Conservation (phyloP, 441 rosid genomes). For the Arabidopsis lyrata region DNA sequence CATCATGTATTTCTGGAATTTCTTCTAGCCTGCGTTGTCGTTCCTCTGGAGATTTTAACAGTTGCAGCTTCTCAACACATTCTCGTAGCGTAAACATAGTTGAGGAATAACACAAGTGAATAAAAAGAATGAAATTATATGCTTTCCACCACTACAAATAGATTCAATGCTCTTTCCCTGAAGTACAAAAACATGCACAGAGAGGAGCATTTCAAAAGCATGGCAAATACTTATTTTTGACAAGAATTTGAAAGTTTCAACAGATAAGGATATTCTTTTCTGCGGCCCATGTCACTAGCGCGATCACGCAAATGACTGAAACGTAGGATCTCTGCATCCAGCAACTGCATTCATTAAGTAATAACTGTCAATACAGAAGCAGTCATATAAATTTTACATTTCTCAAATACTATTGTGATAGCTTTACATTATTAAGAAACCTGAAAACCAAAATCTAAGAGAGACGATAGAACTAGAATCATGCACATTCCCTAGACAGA, state of each 20-base stretch:
- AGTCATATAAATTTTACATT: neutral
- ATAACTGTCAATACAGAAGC: constrained; percentile 21
- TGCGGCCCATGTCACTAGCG: constrained; percentile 91
- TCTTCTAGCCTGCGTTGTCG: constrained; percentile 92
- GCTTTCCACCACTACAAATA: constrained; percentile 23
- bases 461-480: constrained; percentile 29
- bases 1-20: constrained; percentile 87
- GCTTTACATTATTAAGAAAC: constrained; percentile 5
- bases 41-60: constrained; percentile 89
- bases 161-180: constrained; percentile 13
- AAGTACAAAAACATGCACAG: constrained; percentile 27
- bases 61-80: constrained; percentile 96
- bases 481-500: constrained; percentile 22
- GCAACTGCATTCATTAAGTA: constrained; percentile 61
- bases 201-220: constrained; percentile 21
- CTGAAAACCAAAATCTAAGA: constrained; percentile 15
- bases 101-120: constrained; percentile 54
- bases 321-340: constrained; percentile 87
- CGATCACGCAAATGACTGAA: constrained; percentile 96
- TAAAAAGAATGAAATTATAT: constrained; percentile 5
- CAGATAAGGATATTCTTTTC: constrained; percentile 94
- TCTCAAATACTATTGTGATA: neutral
- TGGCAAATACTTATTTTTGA: constrained; percentile 20
- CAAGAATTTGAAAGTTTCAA: constrained; percentile 27
- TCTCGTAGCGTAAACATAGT: constrained; percentile 87